Evolutionary conservation across 2,329 filamentous ascomycete species (phyloP).

Genomic region (Fusarium decemcellulare): DNA sequence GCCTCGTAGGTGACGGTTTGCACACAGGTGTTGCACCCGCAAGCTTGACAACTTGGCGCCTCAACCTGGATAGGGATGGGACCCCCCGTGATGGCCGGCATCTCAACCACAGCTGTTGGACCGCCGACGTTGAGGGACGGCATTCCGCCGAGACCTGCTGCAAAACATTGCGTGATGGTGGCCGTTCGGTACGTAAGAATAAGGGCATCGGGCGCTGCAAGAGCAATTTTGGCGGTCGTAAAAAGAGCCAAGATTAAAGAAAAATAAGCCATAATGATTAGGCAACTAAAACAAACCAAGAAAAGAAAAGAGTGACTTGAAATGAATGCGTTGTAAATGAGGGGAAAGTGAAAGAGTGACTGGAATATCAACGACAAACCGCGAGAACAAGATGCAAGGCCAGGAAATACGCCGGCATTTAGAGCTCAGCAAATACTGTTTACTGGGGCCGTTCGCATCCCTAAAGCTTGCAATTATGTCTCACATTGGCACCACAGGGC

Average conservation of each 20-base stretch:
- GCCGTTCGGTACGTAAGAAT: slow-evolving; percentile 21
- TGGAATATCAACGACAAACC: too few relatives aligned
- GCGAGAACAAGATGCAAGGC: too few relatives aligned
- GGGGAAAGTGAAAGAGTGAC: too few relatives aligned
- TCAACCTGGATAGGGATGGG: slow-evolving; percentile 28
- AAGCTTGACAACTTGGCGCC: slow-evolving; percentile 31
- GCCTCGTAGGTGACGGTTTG: slow-evolving; percentile 29
- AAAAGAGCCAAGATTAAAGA: neutral
- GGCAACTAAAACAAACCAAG: too few relatives aligned
- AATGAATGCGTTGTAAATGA: too few relatives aligned
- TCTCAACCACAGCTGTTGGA: slow-evolving; percentile 9
- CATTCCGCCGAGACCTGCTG: neutral
- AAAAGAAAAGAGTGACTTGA: too few relatives aligned
- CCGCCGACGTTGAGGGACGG: neutral
- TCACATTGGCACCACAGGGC: too few relatives aligned
- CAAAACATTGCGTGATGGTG: slow-evolving; percentile 34
- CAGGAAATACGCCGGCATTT: too few relatives aligned
- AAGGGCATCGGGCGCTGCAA: slow-evolving; percentile 7
- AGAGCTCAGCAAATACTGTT: too few relatives aligned
- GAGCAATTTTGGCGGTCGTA: neutral
- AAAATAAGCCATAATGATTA: too few relatives aligned
- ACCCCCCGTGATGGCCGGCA: slow-evolving; percentile 23
- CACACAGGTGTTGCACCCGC: slow-evolving; percentile 30
- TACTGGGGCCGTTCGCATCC: too few relatives aligned
- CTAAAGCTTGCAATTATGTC: too few relatives aligned